Conservation (phyloP, 2,329 filamentous ascomycete species). For the Phoma sp. region DNA sequence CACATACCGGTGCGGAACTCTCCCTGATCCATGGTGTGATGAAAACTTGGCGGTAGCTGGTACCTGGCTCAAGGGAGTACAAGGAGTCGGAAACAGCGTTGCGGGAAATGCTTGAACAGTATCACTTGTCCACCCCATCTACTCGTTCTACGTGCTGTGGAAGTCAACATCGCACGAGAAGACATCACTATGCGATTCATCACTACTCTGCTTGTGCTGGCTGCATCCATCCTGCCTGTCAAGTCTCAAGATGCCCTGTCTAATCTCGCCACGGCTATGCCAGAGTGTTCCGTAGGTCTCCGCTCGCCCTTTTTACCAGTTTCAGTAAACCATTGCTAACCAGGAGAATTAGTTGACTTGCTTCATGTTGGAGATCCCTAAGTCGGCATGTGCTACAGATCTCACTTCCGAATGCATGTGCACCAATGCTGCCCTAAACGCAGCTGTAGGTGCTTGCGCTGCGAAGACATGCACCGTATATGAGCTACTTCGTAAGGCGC, state of each 20-base stretch:
- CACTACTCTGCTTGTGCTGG: no score
- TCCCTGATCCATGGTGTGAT: neutral
- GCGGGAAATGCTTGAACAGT: no score
- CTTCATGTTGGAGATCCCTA: slow-evolving; percentile 30
- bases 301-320: neutral
- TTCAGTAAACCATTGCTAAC: slow-evolving; percentile 2
- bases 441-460: slow-evolving; percentile 45
- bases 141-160: no score
- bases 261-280: slow-evolving; percentile 21
- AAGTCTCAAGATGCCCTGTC: slow-evolving; percentile 20
- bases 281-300: slow-evolving; percentile 24
- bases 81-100: neutral
- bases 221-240: neutral
- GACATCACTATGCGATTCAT: no score
- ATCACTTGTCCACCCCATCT: neutral
- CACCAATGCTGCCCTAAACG: slow-evolving; percentile 41
- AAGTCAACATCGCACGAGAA: no score
- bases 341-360: slow-evolving; percentile 23
- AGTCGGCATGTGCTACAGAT: slow-evolving; percentile 47
- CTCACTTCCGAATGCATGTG: slow-evolving; percentile 50
- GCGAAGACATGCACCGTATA: slow-evolving; percentile 43
- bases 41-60: neutral
- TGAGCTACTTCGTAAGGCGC: slow-evolving; percentile 40
- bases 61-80: neutral
- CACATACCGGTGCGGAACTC: no score